Base-by-base conservation (phyloP, 768 basidiomycete species). In the Leccinum longicurvipes region DNA sequence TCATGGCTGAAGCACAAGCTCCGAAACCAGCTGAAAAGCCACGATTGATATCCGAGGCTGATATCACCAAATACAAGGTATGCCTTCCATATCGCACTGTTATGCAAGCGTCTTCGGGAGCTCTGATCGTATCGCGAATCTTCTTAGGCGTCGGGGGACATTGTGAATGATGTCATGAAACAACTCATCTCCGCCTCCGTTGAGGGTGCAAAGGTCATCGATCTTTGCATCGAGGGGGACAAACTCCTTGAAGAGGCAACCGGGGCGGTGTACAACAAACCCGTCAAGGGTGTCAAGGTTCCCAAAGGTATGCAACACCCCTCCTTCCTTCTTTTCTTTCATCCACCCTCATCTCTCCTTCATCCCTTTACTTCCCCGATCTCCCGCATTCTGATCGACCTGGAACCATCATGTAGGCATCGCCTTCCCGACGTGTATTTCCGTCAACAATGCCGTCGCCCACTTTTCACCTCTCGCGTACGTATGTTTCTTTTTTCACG, bases 381-480 rank as follows among this genome's bases (percentile, higher is more conserved):
- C 27, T 1, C 23, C 27, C 47, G 6, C 15, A 19, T 28, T 15
- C 55, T 71, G 25, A 71, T 19, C 14, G 9, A 11, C 11, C 41
- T 29, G 3, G 36, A 31, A 14, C 27, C n/a, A 3, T 29, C 8
- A 24, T 24, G 15, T 47, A 95, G 93, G 93, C 53, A 79, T 96
- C 69, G 93, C 93, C 2, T 98, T 98, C 81, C 97, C 97, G 17
- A 98, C 97, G 17, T 85, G 81, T 64, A 76, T 99, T 63, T 95
- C 93, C 24, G 86, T 98, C 62, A 98, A 98, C 84, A 95, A 97
- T 75, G 81, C 85, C 64, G 93, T 98, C 58, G 86, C 93, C 42
- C 92, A 98, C 75, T 97, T 93, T 79, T 95, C 95, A 11, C 97
- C 97, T n/a, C 84, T 98, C 53, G 86, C 86, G 79, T 93, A 77